These are phyloP conservation scores for Mycena citricolor DNA, from an alignment of 1,284 basidiomycete genomes.

Conservation along the genomic window DNA sequence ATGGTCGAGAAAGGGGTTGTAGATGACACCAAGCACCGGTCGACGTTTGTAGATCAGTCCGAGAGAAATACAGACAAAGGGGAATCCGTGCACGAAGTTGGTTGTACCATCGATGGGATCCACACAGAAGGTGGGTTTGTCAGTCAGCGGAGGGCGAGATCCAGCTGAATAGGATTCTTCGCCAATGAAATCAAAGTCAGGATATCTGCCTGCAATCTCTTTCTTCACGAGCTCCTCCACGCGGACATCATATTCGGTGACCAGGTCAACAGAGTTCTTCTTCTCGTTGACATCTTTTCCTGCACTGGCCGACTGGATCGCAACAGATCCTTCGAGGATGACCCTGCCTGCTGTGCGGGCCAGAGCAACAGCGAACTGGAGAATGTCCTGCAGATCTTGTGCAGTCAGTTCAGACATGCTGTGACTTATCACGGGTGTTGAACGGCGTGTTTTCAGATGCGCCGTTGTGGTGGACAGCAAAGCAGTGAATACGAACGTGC, in stretches of 20 bases:
- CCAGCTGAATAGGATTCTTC: conserved; percentile 86
- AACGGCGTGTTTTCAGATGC: conserved; percentile 44
- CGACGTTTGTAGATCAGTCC: conserved; percentile 82
- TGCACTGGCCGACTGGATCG: conserved; percentile 55
- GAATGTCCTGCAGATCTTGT: conserved; percentile 61
- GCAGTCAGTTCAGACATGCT: conserved; percentile 31
- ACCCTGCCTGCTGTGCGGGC: conserved; percentile 71
- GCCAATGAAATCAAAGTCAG: conserved; percentile 85
- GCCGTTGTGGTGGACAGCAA: conserved; percentile 23
- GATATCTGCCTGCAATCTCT: conserved; percentile 70
- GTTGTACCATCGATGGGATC: conserved; percentile 92
- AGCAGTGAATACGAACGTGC: conserved; percentile 36
- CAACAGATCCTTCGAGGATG: conserved; percentile 73
- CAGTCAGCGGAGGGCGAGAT: conserved; percentile 68
- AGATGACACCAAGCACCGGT: conserved; percentile 88
- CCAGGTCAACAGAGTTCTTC: conserved; percentile 90
- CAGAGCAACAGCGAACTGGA: conserved; percentile 72
- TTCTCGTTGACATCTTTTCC: conserved; percentile 69
- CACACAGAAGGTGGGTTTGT: conserved; percentile 91
- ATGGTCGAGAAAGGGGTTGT: conserved; percentile 89
- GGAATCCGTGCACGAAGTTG: conserved; percentile 92
- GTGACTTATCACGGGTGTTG: conserved; percentile 39
- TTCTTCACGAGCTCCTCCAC: conserved; percentile 86
- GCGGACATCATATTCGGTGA: conserved; percentile 95
- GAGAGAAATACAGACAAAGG: conserved; percentile 88